These are phyloP conservation scores for Daldinia bambusicola DNA, from an alignment of 495 filamentous ascomycete genomes.

Conservation along the genomic window DNA sequence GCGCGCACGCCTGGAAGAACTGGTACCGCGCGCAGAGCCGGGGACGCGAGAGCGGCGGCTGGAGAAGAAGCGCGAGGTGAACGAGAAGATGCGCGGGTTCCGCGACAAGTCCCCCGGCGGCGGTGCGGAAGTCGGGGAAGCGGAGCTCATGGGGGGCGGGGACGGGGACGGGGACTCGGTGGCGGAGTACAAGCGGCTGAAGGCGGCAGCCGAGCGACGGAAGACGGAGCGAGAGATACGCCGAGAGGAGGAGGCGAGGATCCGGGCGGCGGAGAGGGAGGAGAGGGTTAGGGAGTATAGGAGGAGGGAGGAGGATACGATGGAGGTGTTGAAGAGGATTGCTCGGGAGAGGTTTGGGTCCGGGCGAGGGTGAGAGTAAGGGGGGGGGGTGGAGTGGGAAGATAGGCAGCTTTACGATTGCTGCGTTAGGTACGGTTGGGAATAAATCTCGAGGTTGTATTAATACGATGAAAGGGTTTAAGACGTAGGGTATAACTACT, in stretches of 20 bases:
- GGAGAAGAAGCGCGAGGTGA: conserved; percentile 76
- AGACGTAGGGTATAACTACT: too few species aligned
- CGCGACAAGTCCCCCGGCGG: conserved; percentile 66
- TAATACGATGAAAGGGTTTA: too few species aligned
- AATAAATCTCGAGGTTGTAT: too few species aligned
- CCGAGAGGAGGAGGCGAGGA: conserved; percentile 71
- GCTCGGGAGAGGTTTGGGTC: conserved; percentile 69
- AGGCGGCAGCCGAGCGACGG: conserved; percentile 64
- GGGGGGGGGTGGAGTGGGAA: too few species aligned
- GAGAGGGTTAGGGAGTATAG: conserved; percentile 66
- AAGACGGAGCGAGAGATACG: conserved; percentile 73
- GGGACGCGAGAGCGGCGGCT: conserved; percentile 86
- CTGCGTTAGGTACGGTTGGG: too few species aligned
- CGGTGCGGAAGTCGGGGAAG: conserved; percentile 65
- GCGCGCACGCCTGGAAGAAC: conserved; percentile 76
- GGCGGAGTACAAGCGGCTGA: conserved; percentile 63
- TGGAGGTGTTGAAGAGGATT: conserved; percentile 71
- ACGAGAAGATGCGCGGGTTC: conserved; percentile 68
- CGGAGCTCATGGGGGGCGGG: conserved; percentile 63
- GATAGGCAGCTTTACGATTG: too few species aligned
- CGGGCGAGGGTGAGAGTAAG: too few species aligned
- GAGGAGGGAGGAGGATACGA: conserved; percentile 71
- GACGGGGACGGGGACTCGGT: conserved; percentile 52
- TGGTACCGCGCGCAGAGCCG: conserved; percentile 83
- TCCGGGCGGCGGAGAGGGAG: conserved; percentile 70